Conservation (phyloP, 225 moss, liverwort and hornwort species). For the Antitrichia curtipendula region DNA sequence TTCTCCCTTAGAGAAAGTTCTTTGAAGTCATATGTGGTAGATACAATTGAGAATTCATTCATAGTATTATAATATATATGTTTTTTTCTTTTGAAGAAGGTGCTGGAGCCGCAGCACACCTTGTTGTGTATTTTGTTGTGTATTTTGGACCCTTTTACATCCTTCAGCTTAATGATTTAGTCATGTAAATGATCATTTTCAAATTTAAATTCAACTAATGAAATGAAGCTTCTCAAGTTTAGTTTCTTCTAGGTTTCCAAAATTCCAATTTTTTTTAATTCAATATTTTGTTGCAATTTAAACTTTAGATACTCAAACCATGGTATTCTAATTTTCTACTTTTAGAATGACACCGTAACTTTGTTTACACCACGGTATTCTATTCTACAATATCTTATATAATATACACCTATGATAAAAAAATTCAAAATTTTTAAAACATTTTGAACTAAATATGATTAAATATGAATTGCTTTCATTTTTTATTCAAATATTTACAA, state of each 20-base stretch:
- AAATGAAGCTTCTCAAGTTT: background rate
- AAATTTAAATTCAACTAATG: background rate
- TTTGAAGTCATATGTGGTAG: background rate
- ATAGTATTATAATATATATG: background rate
- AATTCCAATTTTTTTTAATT: background rate
- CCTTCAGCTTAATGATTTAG: background rate
- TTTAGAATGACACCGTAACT: rapidly evolving
- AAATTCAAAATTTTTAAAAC: background rate
- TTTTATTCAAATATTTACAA: background rate
- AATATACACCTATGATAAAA: background rate
- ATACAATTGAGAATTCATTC: background rate
- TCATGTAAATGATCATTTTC: background rate
- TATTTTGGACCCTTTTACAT: background rate
- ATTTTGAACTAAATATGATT: background rate
- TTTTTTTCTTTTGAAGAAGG: background rate
- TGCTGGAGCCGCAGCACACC: rapidly evolving
- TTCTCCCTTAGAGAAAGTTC: rapidly evolving
- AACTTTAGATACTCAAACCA: background rate
- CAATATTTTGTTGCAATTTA: background rate
- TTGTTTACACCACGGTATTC: background rate
- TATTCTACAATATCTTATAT: background rate
- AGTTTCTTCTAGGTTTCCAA: background rate
- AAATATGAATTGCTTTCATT: background rate
- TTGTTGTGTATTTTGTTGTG: background rate
- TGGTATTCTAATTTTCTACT: rapidly evolving